Evolutionary conservation across 371 early-diverging fungal species (phyloP), one percentile per base, ranked within the genome.

Genomic region (Nematocida minor): DNA sequence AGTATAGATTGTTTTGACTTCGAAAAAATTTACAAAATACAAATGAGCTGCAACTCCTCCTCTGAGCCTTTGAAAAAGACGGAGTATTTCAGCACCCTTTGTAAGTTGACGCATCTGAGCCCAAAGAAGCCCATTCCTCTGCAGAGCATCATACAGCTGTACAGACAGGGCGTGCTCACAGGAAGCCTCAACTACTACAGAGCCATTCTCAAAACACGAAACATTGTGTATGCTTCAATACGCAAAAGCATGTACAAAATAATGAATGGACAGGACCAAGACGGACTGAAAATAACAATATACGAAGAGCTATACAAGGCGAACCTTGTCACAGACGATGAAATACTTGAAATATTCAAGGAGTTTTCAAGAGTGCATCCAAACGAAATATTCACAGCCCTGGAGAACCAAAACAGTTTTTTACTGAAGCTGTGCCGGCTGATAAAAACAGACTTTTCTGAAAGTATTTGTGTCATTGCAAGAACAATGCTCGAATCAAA

Each of bases 151-250:
- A 11, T 60, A 25, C 25, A 70, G 11, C 31, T 70, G 20, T 70
- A 60, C 38, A 34, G 14, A 32, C 4, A 42, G 25, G 71, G 40
- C 20, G 18, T 29, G 22, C 16, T 22, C 29, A 41, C 77, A 49
- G 60, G 71, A 64, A 20, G n/a, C 16, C 4, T 70, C 4, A 63
- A 60, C n/a, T 70, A 70, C 44, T 32, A 11, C 36, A n/a, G 60
- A 42, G 40, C 41, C 4, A 60, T 62, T 40, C 64, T 70, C 7
- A 70, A 51, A 46, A 44, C 20, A 16, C 4, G 42, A 42, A 27
- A 29, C 4, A 70, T 70, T 29, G 29, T 70, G 3, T 46, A 62
- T 55, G 16, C 22, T 25, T 9, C 46, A 11, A 9, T 70, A 20
- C 38, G 48, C 22, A 20, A 47, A n/a, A 36, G 36, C 41, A 9